phyloP scores from a whole-genome alignment of 306 rosid species.

The Psophocarpus tetragonolobus region DNA sequence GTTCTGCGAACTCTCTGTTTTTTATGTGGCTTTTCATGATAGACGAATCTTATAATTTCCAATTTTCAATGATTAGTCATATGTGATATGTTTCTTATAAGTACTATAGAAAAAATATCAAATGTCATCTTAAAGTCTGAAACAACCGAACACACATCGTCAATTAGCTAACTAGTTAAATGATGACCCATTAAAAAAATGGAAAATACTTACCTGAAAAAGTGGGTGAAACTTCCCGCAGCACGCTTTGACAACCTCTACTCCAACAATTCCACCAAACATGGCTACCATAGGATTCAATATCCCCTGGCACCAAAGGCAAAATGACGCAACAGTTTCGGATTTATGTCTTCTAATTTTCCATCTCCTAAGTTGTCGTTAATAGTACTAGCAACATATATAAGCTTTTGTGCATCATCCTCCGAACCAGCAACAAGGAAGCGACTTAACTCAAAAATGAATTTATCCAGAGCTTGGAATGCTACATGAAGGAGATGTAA shows the following conservation, averaged over 20 bases:
- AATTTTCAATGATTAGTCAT: too few species aligned
- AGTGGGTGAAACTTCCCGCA: constrained; percentile 97
- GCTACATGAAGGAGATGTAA: constrained; percentile 80
- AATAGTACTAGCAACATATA: constrained; percentile 52
- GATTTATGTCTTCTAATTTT: constrained; percentile 68
- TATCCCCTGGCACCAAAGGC: constrained; percentile 91
- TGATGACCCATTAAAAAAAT: background rate
- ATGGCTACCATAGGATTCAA: constrained; percentile 97
- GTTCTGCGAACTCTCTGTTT: too few species aligned
- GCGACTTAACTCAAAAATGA: constrained; percentile 58
- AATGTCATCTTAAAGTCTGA: too few species aligned
- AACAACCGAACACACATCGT: too few species aligned
- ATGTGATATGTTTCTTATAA: too few species aligned
- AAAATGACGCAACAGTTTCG: constrained; percentile 71
- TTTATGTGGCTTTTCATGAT: too few species aligned
- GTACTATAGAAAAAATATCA: too few species aligned
- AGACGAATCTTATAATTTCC: too few species aligned
- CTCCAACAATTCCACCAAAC: constrained; percentile 98
- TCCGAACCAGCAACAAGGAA: constrained; percentile 83
- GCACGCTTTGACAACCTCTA: constrained; percentile 94
- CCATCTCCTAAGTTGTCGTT: constrained; percentile 66
- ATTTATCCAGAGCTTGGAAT: constrained; percentile 77
- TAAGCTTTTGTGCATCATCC: constrained; percentile 73
- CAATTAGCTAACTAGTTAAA: too few species aligned
- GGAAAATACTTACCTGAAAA: constrained; percentile 63